A percentile compares a stretch with the other conserved stretches of the same genome.
phyloP scores from a whole-genome alignment of 2,329 filamentous ascomycete genomes.

The Capronia americana region DNA sequence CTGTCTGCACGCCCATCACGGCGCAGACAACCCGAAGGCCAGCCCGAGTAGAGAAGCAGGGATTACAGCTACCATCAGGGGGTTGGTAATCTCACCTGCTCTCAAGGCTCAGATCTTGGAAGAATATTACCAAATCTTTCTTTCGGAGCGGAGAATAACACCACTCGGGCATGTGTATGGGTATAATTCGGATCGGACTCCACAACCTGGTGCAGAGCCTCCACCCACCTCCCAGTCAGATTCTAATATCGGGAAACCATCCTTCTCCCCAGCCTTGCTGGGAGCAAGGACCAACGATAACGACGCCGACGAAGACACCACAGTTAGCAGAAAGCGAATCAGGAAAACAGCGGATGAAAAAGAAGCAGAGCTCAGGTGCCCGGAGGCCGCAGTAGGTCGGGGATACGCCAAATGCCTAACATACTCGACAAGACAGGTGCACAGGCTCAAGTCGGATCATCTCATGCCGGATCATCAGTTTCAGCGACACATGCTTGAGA shows the following conservation, averaged over 20 bases:
- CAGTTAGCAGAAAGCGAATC: not conserved
- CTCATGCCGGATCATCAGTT: not conserved
- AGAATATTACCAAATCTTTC: not conserved
- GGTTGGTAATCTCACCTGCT: not conserved
- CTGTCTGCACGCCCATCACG: not conserved
- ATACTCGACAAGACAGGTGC: not conserved
- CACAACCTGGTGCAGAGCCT: not conserved
- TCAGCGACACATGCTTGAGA: not conserved
- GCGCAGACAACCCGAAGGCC: not conserved
- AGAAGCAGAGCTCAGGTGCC: not conserved
- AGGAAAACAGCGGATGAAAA: conserved; percentile 1
- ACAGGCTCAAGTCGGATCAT: not conserved
- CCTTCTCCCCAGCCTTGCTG: not conserved
- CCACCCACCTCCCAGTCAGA: not conserved
- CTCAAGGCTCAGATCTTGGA: not conserved
- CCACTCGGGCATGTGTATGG: not conserved
- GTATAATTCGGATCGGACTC: not conserved
- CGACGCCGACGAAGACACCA: not conserved
- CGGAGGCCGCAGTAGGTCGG: not conserved
- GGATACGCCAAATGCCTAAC: not conserved
- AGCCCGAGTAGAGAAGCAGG: not conserved
- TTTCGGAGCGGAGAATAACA: not conserved
- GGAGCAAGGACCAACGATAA: not conserved
- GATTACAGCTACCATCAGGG: not conserved
- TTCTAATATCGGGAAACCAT: not conserved